Base-by-base conservation (phyloP, 768 basidiomycete genomes). In the Auricularia sp. region DNA sequence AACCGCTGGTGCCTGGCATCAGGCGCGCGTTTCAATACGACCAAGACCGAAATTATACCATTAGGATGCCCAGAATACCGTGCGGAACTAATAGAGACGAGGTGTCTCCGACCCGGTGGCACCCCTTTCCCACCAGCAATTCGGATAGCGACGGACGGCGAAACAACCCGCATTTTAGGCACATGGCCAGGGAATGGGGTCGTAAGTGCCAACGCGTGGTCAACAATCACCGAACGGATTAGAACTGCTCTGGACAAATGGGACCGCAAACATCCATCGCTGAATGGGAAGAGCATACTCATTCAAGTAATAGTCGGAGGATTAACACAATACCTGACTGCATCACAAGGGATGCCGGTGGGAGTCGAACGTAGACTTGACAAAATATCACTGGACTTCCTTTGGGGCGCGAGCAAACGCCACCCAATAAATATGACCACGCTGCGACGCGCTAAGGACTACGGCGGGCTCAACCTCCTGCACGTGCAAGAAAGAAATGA, bases 41-140 rank as follows among this genome's bases (percentile, higher is more conserved):
- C 62, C 0, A 83, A 83, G 66, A 81, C 79, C 0, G 72, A 75
- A 42, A 66, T 79, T 0, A 70, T 80, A 1, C 78, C 76, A 0
- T 67, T 79, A 0, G 77, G 79, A 0, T 43, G 63, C 2, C 8
- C 7, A 12, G 39, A 7, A 7, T 12, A 39, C 39, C 7, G 39
- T 7, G 39, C 39, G 39, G 39, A 39, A 39, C 8, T 39, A 39
- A 39, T 39, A 39, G 39, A 39, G 39, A 8, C 39, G 39, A 7
- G 39, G 12, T 12, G 39, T 12, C 39, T 39, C 8, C 7, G 12
- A 8, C 7, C 7, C 7, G 2, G 2, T 0, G n/a, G 66, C 33
- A 11, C 61, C 0, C 29, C 47, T 51, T 64, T 73, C n/a, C 70
- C 69, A 1, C 56, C 34, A 0, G 12, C 64, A 2, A 71, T 77